phyloP scores from a whole-genome alignment of 129 eudicot species.

The Apium graveolens region DNA sequence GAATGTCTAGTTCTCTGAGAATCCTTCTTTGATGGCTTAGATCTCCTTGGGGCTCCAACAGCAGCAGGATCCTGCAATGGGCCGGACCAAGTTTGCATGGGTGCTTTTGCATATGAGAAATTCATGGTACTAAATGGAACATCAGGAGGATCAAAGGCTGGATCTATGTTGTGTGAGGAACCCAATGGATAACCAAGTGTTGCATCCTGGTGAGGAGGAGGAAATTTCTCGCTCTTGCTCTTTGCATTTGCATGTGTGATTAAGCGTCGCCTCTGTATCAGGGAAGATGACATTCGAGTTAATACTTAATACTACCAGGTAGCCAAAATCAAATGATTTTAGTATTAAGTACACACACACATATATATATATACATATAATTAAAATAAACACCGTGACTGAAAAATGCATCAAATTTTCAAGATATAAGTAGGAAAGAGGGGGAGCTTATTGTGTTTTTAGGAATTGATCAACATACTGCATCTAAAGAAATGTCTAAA shows the following conservation, averaged over 20 bases:
- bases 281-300: background rate
- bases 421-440: background rate
- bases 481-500: background rate
- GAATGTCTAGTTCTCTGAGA: constrained; percentile 27
- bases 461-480: background rate
- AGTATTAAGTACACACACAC: background rate
- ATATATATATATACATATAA: too few species aligned
- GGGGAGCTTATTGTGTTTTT: background rate
- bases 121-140: constrained; percentile 66
- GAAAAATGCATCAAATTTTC: background rate
- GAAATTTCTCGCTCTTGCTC: constrained; percentile 94
- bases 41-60: constrained; percentile 48
- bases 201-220: constrained; percentile 93
- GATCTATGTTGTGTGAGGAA: constrained; percentile 52
- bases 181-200: constrained; percentile 69
- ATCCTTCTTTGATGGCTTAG: constrained; percentile 33
- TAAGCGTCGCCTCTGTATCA: constrained; percentile 72
- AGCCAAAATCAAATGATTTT: background rate
- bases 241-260: constrained; percentile 85
- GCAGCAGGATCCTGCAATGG: constrained; percentile 66
- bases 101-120: constrained; percentile 63
- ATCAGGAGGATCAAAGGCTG: constrained; percentile 73
- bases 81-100: constrained; percentile 88
- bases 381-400: background rate
- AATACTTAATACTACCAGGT: constrained; percentile 1